Percentiles rank a stretch among this genome's conserved stretches.
Evolutionary conservation across 2,329 filamentous ascomycete species (phyloP).

Genomic region (Diaporthe sp.): DNA sequence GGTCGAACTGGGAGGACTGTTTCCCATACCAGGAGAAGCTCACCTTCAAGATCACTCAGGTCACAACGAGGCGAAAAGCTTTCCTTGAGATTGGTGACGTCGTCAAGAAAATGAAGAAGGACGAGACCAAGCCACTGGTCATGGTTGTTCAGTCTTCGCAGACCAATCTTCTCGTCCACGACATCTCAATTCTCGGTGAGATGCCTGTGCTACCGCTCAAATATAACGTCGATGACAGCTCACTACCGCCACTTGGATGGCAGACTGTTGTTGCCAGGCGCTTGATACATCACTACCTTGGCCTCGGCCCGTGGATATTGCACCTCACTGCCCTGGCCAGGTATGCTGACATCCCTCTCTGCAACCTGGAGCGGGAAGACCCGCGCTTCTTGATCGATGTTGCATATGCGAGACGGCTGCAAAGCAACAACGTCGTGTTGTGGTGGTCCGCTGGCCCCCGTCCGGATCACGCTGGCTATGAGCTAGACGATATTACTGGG

Average conservation of each 20-base stretch:
- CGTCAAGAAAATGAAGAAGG: slow-evolving; percentile 90
- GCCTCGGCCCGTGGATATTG: slow-evolving; percentile 91
- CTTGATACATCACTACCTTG: slow-evolving; percentile 89
- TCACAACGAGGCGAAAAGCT: slow-evolving; percentile 90
- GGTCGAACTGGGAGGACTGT: slow-evolving; percentile 81
- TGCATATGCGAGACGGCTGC: slow-evolving; percentile 89
- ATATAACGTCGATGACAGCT: slow-evolving; percentile 86
- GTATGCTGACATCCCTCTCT: slow-evolving; percentile 94
- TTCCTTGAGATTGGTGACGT: slow-evolving; percentile 89
- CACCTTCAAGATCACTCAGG: slow-evolving; percentile 87
- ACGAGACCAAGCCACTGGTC: slow-evolving; percentile 84
- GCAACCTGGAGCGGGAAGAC: slow-evolving; percentile 95
- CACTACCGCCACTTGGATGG: slow-evolving; percentile 93
- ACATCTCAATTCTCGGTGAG: slow-evolving; percentile 86
- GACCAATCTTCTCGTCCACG: slow-evolving; percentile 82
- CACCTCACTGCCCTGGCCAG: slow-evolving; percentile 89
- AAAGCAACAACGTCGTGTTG: slow-evolving; percentile 91
- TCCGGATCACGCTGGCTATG: slow-evolving; percentile 95
- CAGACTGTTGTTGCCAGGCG: slow-evolving; percentile 89
- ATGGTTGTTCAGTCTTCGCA: slow-evolving; percentile 93
- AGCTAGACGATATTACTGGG: slow-evolving; percentile 89
- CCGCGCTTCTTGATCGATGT: slow-evolving; percentile 96
- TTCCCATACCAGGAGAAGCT: slow-evolving; percentile 91
- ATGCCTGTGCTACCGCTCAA: slow-evolving; percentile 87
- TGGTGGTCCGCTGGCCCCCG: slow-evolving; percentile 94